Percentiles rank a stretch among this genome's conserved stretches.
phyloP scores from a whole-genome alignment of 768 basidiomycete genomes.

The Trametes elegans region DNA sequence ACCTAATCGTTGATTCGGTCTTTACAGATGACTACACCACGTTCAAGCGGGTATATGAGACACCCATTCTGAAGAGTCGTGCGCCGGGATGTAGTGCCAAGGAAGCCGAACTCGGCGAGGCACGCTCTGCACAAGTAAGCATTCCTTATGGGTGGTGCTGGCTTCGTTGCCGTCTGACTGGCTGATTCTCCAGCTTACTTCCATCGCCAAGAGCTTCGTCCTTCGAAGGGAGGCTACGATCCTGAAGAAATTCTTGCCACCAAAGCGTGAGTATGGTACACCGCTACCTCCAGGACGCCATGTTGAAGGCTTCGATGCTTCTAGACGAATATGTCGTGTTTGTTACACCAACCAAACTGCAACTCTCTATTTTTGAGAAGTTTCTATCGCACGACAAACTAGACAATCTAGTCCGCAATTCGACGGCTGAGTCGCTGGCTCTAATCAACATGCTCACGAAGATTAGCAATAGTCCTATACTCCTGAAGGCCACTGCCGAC shows the following conservation, averaged over 20 bases:
- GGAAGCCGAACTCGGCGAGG: conserved; percentile 76
- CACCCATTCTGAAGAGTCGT: conserved; percentile 83
- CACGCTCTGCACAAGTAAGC: conserved; percentile 75
- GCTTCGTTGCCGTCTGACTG: background rate
- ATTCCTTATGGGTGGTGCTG: background rate
- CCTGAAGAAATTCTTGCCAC: conserved; percentile 81
- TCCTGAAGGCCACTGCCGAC: conserved; percentile 78
- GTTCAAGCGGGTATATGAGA: conserved; percentile 82
- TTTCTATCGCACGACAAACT: conserved; percentile 74
- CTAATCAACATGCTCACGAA: conserved; percentile 82
- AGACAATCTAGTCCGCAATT: conserved; percentile 64
- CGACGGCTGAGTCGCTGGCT: conserved; percentile 75
- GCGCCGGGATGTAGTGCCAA: conserved; percentile 69
- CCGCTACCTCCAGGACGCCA: background rate
- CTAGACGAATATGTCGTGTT: conserved; percentile 99
- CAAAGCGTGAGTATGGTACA: conserved; percentile 71
- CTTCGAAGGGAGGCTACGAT: conserved; percentile 84
- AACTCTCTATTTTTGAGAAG: conserved; percentile 72
- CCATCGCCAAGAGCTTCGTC: conserved; percentile 85
- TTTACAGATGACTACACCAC: conserved; percentile 68
- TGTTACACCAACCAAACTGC: conserved; percentile 81
- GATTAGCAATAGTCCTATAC: conserved; percentile 88
- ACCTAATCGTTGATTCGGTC: background rate
- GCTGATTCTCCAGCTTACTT: conserved; percentile 48
- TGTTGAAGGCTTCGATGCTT: background rate